Conservation (phyloP, 352 stramenopile species). For the Globisporangium rhizosaccharum region DNA sequence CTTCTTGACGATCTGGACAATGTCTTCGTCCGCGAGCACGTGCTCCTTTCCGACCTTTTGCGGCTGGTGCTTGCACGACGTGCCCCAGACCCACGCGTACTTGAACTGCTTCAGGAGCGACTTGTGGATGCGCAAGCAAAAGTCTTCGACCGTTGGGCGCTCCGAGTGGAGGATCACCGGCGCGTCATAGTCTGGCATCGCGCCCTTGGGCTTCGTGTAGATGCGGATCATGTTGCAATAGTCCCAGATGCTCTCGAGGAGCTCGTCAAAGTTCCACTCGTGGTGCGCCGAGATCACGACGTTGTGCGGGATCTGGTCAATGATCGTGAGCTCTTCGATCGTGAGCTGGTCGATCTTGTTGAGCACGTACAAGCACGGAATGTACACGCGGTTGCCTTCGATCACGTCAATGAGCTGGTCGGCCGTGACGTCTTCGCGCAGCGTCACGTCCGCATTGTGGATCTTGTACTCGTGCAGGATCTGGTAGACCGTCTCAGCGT, state of each 20-base stretch:
- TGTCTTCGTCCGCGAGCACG: constrained; percentile 96
- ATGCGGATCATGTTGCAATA: constrained; percentile 98
- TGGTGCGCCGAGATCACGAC: constrained; percentile 96
- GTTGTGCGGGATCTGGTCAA: constrained; percentile 98
- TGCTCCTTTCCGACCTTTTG: constrained; percentile 99
- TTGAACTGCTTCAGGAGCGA: constrained; percentile 86
- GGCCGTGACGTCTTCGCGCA: constrained; percentile 94
- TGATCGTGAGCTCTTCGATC: constrained; percentile 98
- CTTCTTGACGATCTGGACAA: constrained; percentile 99
- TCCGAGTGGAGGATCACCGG: constrained; percentile 97
- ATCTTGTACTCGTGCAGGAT: constrained; percentile 99
- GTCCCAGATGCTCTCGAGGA: constrained; percentile 97
- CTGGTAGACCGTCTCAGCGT: constrained; percentile 91
- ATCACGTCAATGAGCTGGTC: constrained; percentile 99
- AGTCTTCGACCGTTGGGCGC: constrained; percentile 94
- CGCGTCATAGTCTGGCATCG: constrained; percentile 94
- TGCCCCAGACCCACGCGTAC: constrained; percentile 97
- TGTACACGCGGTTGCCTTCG: constrained; percentile 98
- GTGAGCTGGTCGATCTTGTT: constrained; percentile 99
- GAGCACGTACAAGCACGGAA: constrained; percentile 97
- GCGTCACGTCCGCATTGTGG: constrained; percentile 95
- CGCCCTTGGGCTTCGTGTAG: constrained; percentile 97
- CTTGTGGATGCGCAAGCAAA: constrained; percentile 94
- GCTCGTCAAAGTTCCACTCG: constrained; percentile 97
- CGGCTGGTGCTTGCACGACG: constrained; percentile 97